These are phyloP conservation scores for Dryas drummondii DNA, from an alignment of 306 rosid genomes.

Conservation along the genomic window DNA sequence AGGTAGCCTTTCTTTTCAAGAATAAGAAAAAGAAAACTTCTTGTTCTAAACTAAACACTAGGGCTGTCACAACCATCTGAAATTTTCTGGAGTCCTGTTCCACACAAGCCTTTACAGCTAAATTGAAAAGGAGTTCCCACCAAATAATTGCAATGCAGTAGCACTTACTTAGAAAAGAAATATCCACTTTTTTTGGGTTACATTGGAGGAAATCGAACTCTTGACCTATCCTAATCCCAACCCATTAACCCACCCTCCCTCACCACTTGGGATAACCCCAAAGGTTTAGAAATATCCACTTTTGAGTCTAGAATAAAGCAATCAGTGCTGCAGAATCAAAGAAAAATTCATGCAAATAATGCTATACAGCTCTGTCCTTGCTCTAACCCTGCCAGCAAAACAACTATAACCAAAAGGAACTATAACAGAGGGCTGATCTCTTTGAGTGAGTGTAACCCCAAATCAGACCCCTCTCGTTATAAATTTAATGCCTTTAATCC, in stretches of 20 bases:
- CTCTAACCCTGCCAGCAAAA: not conserved
- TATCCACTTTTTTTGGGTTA: no score
- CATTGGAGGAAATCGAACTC: no score
- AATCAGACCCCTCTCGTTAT: not conserved
- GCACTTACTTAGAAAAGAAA: no score
- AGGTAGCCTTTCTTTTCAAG: no score
- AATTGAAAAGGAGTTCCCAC: no score
- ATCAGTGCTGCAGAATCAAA: not conserved
- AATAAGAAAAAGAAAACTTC: no score
- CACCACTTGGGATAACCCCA: not conserved
- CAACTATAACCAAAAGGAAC: not conserved
- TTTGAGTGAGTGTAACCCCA: not conserved
- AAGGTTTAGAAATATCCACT: no score
- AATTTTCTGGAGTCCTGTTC: no score
- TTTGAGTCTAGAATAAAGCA: not conserved
- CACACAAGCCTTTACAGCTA: no score
- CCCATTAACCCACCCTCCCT: not conserved
- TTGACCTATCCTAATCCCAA: not conserved
- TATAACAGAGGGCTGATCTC: not conserved
- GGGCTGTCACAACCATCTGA: no score
- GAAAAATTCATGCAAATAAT: not conserved
- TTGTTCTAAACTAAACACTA: no score
- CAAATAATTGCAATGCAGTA: no score
- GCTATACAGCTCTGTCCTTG: not conserved
- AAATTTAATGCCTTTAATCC: not conserved